Evolutionary conservation across 2,329 filamentous ascomycete species (phyloP), one percentile per base, ranked within the genome.

Genomic region (Talaromyces pinophilus): DNA sequence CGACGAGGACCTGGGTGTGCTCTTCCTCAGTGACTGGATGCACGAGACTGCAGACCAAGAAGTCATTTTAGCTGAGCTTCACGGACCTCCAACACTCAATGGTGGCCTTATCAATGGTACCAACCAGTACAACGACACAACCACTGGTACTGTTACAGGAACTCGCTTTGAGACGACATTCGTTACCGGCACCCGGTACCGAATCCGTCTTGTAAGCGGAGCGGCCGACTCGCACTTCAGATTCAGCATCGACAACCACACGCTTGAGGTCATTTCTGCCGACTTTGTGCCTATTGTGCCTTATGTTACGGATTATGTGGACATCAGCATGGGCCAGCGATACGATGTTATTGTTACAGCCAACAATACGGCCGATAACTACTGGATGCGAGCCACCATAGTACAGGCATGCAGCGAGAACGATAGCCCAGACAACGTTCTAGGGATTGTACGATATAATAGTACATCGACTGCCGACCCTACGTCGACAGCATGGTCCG

Each of bases 241-340:
- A 22, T 86, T 88, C 71, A 75, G 73, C 50, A 75, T 80, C 40
- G 78, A 80, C 52, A 81, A 83, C 64, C 86, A 88, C 73, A 81
- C 72, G 2, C 72, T 88, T 68, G 82, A 77, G 0, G 85, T 88
- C 60, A 85, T 88, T 48, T 79, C 81, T 1, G 74, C 76, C 15
- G 86, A 87, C 65, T 74, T 87, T 8, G 83, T 88, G 0, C 84
- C 85, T 5, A 79, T 88, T 35, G 71, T 78, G n/a, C 86, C 86
- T 0, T 88, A 83, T 67, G 74, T 75, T 3, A 81, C 84, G 1
- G 78, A 81, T 0, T 76, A 75, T 42, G 63, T 86, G 19, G n/a
- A 22, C 11, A 48, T 48, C 19, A 48, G 44, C 19, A 48, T 48
- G 44, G 75, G 75, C 10, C 78, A 80, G 69, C 75, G 78, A 8